A percentile compares a stretch with the other conserved stretches of the same genome.
phyloP scores from a whole-genome alignment of 169 alveolate genomes.

The Cytauxzoon felis region DNA sequence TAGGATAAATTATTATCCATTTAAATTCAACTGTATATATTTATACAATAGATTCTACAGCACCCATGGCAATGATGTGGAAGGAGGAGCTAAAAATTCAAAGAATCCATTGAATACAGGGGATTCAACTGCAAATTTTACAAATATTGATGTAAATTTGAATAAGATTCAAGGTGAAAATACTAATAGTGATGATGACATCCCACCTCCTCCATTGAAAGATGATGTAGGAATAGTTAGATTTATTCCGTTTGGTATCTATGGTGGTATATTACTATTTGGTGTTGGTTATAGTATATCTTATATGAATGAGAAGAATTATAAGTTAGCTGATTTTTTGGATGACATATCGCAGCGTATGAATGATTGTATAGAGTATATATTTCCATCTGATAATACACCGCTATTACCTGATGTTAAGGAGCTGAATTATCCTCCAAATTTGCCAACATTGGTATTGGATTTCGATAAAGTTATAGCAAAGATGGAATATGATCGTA shows the following conservation, averaged over 20 bases:
- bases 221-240: too few species aligned
- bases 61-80: too few species aligned
- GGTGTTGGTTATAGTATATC: slow-evolving; percentile 25
- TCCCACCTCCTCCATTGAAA: too few species aligned
- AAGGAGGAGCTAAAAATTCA: too few species aligned
- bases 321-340: slow-evolving; percentile 5
- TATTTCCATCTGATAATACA: slow-evolving; percentile 66
- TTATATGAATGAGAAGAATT: slow-evolving; percentile 7
- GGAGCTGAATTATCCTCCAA: slow-evolving; percentile 83
- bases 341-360: slow-evolving; percentile 24
- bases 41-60: too few species aligned
- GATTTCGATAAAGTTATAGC: slow-evolving; percentile 84
- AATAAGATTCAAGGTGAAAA: too few species aligned
- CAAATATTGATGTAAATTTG: too few species aligned
- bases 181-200: too few species aligned
- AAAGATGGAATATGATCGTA: slow-evolving; percentile 79
- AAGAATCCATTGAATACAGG: too few species aligned
- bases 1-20: too few species aligned
- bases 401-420: slow-evolving; percentile 85
- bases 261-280: slow-evolving; percentile 37
- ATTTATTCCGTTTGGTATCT: slow-evolving; percentile 33
- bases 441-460: slow-evolving; percentile 85
- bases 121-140: too few species aligned
- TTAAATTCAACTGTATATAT: too few species aligned
- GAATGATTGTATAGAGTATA: slow-evolving; percentile 37